phyloP scores from a whole-genome alignment of 78 protist genomes.

The Speleostelium caveatum region DNA sequence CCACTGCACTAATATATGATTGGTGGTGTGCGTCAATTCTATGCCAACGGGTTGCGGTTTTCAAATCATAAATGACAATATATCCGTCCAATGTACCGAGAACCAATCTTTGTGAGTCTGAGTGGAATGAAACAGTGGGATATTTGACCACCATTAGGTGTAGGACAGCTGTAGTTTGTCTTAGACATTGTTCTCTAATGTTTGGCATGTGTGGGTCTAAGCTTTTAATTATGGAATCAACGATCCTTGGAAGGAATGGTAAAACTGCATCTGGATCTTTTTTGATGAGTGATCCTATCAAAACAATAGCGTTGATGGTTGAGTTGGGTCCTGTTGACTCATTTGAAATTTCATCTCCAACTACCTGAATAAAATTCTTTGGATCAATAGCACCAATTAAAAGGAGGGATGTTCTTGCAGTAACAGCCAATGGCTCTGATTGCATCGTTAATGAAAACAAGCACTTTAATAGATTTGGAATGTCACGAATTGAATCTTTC shows the following conservation, averaged over 20 bases:
- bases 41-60: constrained; percentile 89
- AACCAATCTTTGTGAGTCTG: constrained; percentile 85
- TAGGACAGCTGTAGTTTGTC: constrained; percentile 80
- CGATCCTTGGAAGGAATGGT: constrained; percentile 53
- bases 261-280: constrained; percentile 66
- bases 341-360: constrained; percentile 70
- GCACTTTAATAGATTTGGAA: constrained; percentile 65
- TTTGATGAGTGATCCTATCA: constrained; percentile 42
- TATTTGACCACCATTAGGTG: constrained; percentile 84
- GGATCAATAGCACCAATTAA: constrained; percentile 60
- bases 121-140: constrained; percentile 88
- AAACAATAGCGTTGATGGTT: constrained; percentile 49
- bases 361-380: constrained; percentile 55
- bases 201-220: constrained; percentile 88
- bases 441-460: constrained; percentile 75
- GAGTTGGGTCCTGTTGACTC: constrained; percentile 19
- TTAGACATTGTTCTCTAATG: constrained; percentile 83
- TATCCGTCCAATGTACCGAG: constrained; percentile 86
- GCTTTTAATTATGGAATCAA: constrained; percentile 69
- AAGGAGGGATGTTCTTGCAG: constrained; percentile 41
- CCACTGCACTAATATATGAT: constrained; percentile 23
- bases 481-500: constrained; percentile 68
- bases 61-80: constrained; percentile 86
- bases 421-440: constrained; percentile 40
- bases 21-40: constrained; percentile 69